These are phyloP conservation scores for Citrus mangshanensis DNA, from an alignment of 345 rosid species.

Conservation along the genomic window DNA sequence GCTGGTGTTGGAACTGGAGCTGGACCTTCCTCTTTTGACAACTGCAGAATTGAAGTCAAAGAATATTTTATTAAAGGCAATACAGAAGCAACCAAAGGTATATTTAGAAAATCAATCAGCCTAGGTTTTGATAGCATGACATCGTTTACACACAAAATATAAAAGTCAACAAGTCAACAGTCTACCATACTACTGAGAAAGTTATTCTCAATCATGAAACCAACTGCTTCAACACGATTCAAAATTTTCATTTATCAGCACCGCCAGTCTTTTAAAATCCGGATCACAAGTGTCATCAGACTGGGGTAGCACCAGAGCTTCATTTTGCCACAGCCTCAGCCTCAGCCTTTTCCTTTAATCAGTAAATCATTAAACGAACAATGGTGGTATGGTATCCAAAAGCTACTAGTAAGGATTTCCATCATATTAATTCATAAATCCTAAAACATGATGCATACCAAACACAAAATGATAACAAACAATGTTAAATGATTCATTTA, in stretches of 20 bases:
- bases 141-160: neutral
- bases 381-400: neutral
- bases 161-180: too few species aligned
- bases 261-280: too few species aligned
- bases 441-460: neutral
- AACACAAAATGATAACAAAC: neutral
- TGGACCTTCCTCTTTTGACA: conserved; percentile 28
- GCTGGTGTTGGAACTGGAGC: conserved; percentile 38
- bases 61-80: neutral
- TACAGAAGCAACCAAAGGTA: neutral
- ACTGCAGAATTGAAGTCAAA: conserved; percentile 23
- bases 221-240: too few species aligned
- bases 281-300: too few species aligned
- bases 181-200: too few species aligned
- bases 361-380: neutral
- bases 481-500: neutral
- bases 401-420: neutral
- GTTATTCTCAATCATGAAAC: too few species aligned
- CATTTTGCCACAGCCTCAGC: too few species aligned
- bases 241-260: too few species aligned
- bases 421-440: too few species aligned
- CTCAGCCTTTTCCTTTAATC: too few species aligned
- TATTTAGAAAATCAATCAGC: too few species aligned
- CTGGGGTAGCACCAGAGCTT: too few species aligned
- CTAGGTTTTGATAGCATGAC: neutral